Evolutionary conservation across 306 rosid genomes (phyloP).

Genomic region (Quercus parvula): DNA sequence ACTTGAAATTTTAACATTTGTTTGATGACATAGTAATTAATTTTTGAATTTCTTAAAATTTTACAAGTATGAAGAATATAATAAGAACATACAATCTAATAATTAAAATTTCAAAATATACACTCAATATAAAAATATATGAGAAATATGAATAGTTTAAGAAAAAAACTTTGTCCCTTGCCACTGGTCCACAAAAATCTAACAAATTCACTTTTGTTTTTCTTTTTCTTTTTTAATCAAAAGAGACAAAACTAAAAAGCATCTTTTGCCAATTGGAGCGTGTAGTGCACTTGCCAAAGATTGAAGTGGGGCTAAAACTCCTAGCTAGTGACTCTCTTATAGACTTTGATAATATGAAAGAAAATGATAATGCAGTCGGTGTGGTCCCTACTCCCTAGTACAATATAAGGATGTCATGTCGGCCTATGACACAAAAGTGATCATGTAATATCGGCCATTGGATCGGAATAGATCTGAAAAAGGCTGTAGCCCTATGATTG

Average conservation of each 20-base stretch:
- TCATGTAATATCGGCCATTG: conserved; percentile 13
- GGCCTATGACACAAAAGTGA: neutral
- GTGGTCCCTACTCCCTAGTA: neutral
- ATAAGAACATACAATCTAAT: too few relatives aligned
- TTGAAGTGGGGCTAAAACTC: neutral
- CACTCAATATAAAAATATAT: fast-evolving
- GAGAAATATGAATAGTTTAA: fast-evolving
- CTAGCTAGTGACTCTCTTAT: too few relatives aligned
- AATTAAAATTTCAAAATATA: fast-evolving
- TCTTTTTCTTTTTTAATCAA: too few relatives aligned
- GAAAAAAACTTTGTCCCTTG: too few relatives aligned
- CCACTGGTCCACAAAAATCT: fast-evolving
- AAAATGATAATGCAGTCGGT: conserved; percentile 17
- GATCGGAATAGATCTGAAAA: neutral
- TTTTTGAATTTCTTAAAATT: too few relatives aligned
- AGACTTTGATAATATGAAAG: neutral
- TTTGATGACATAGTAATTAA: too few relatives aligned
- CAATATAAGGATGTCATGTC: neutral
- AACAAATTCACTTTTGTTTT: too few relatives aligned
- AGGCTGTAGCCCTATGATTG: neutral
- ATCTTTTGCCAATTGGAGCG: conserved; percentile 30
- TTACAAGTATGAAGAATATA: too few relatives aligned
- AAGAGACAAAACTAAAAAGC: conserved; percentile 20
- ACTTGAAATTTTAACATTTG: too few relatives aligned
- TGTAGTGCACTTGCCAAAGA: conserved; percentile 4